These are phyloP conservation scores for Pseudocercospora vitis DNA, from an alignment of 2,329 filamentous ascomycete genomes.

Conservation along the genomic window DNA sequence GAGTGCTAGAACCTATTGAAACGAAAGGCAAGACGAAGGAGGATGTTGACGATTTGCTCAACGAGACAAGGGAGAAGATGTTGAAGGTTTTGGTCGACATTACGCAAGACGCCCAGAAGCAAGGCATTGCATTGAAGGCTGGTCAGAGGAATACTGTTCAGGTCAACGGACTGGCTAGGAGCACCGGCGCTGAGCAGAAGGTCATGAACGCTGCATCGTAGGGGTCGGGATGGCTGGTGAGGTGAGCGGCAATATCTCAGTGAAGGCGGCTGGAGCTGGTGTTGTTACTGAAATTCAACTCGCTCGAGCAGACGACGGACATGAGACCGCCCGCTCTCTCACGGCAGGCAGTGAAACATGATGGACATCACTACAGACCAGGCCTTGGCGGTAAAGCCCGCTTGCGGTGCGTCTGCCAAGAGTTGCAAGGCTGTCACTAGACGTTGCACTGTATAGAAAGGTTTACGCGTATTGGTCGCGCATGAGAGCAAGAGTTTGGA, in stretches of 20 bases:
- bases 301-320: not conserved
- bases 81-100: slow-evolving; percentile 57
- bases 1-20: slow-evolving; percentile 77
- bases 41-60: slow-evolving; percentile 74
- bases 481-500: not conserved
- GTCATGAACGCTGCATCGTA: slow-evolving; percentile 22
- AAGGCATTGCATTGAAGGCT: slow-evolving; percentile 26
- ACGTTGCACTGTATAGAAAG: not conserved
- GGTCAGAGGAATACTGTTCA: slow-evolving; percentile 6
- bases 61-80: slow-evolving; percentile 72
- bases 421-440: not conserved
- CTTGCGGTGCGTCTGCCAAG: not conserved
- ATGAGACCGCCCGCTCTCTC: not conserved
- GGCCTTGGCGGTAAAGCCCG: slow-evolving; percentile 1
- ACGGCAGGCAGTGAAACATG: not conserved
- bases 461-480: not conserved
- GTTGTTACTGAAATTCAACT: not conserved
- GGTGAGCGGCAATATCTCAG: not conserved
- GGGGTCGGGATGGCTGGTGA: not conserved
- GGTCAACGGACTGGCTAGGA: slow-evolving; percentile 18
- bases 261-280: not conserved
- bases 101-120: slow-evolving; percentile 33
- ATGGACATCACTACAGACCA: not conserved
- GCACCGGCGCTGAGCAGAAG: slow-evolving; percentile 22
- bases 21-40: slow-evolving; percentile 70